Base-by-base conservation (phyloP, 1,139 yeast genomes). In the Taiozyma sp. region DNA sequence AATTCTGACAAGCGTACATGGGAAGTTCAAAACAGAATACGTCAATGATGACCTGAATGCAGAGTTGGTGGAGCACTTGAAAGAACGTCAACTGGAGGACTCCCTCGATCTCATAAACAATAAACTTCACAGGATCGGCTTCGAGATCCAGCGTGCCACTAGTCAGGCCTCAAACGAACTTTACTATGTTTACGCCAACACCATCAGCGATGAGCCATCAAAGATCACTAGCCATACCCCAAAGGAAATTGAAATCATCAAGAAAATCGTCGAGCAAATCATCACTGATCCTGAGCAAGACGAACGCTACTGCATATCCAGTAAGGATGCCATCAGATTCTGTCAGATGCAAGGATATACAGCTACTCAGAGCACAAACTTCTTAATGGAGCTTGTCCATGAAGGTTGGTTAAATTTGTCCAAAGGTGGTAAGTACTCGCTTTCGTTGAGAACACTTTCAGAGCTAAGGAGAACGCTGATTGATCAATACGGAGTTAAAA, bases 321-420 rank as follows among this genome's bases (percentile, higher is more conserved):
- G 53, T 6, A 52, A 51, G 4, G 57, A 54, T 6, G 62, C 64
- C 1, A 24, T 56, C 13, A 43, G 44, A 16, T 43, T 58, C n/a
- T 54, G 61, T 16, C 19, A 34, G 6, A 42, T 13, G 16, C 54
- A 54, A 41, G 56, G 53, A 6, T 52, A 46, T 26, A 60, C 65
- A 3, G 79, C 54, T 2, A 35, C 55, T 1, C 53, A 76, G 28
- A 63, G 75, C 0, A 68, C 69, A 16, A 52, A 49, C 0, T 68
- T 81, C 37, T 56, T 81, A 2, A 67, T 62, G 9, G 59, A 66
- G 28, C 62, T 81, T 24, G 71, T 78, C 8, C 74, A 74, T 50
- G 77, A 74, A 52, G 85, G 83, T 6, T 82, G 87, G 85, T 62
- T 82, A 1, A 68, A 68, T 32, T 45, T 59, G 16, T 43, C 53